These are phyloP conservation scores for Neofusicoccum ribis DNA, from an alignment of 2,329 filamentous ascomycete species.

Conservation along the genomic window DNA sequence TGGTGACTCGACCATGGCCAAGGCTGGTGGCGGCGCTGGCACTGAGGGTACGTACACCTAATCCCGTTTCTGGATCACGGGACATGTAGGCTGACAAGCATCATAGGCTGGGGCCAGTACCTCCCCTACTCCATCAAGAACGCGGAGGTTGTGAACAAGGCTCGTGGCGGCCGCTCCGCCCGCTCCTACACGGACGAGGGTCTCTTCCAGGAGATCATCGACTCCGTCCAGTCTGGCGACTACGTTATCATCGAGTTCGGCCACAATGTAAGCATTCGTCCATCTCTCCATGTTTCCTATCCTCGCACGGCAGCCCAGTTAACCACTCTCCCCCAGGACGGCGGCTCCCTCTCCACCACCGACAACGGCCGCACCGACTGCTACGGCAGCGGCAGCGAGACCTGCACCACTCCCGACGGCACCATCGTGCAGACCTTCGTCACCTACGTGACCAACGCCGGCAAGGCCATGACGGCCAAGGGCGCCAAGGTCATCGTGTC, in stretches of 20 bases:
- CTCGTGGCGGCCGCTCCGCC: slow-evolving; percentile 64
- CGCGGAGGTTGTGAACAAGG: slow-evolving; percentile 57
- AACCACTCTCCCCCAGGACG: slow-evolving; percentile 30
- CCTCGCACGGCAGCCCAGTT: slow-evolving; percentile 13
- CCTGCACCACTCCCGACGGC: slow-evolving; percentile 52
- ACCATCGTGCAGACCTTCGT: slow-evolving; percentile 58
- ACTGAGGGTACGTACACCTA: slow-evolving; percentile 24
- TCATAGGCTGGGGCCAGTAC: slow-evolving; percentile 60
- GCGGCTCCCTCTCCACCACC: slow-evolving; percentile 51
- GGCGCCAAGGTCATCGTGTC: slow-evolving; percentile 59
- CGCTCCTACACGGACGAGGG: slow-evolving; percentile 66
- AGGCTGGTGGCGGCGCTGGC: slow-evolving; percentile 40
- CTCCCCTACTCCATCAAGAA: slow-evolving; percentile 52
- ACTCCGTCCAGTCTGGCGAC: slow-evolving; percentile 55
- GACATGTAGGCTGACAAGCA: neutral
- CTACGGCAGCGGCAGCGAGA: slow-evolving; percentile 52
- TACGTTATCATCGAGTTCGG: slow-evolving; percentile 69
- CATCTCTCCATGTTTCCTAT: no score
- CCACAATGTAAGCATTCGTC: slow-evolving; percentile 57
- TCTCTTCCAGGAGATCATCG: slow-evolving; percentile 58
- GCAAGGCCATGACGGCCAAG: slow-evolving; percentile 52
- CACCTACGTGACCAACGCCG: slow-evolving; percentile 58
- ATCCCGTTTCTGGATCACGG: neutral
- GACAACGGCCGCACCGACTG: slow-evolving; percentile 65
- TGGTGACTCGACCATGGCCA: slow-evolving; percentile 62